Percentiles rank a stretch among this genome's conserved stretches.
phyloP scores from a whole-genome alignment of 352 stramenopile species.

The Globisporangium uncinulatum region DNA sequence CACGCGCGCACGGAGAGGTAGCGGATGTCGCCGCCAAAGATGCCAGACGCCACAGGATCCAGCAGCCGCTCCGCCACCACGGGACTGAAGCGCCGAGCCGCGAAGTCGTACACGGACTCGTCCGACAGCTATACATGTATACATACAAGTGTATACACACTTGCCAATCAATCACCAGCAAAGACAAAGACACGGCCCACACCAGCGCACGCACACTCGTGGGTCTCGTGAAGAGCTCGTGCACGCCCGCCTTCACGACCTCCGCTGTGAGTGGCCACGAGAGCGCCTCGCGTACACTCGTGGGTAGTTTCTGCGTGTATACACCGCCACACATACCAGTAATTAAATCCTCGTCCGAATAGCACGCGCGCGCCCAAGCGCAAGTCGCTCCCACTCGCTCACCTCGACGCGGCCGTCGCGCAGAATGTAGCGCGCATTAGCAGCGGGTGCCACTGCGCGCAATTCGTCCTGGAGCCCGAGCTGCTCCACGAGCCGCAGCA shows the following conservation, averaged over 20 bases:
- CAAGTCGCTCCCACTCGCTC: background rate
- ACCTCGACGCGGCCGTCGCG: slow-evolving; percentile 68
- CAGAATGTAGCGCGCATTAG: slow-evolving; percentile 72
- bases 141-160: background rate
- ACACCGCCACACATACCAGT: background rate
- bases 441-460: slow-evolving; percentile 49
- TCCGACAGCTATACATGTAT: slow-evolving; percentile 29
- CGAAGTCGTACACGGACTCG: slow-evolving; percentile 83
- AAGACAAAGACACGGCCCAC: background rate
- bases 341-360: too few relatives aligned
- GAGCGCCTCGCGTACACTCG: slow-evolving; percentile 46
- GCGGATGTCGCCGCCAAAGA: slow-evolving; percentile 84
- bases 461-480: slow-evolving; percentile 61
- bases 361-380: too few relatives aligned
- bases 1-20: slow-evolving; percentile 76
- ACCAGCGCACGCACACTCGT: slow-evolving; percentile 12
- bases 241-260: slow-evolving; percentile 51
- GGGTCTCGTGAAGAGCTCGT: slow-evolving; percentile 51
- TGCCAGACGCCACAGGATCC: slow-evolving; percentile 78
- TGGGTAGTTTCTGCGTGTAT: slow-evolving; percentile 47
- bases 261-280: slow-evolving; percentile 53
- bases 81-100: slow-evolving; percentile 64
- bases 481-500: slow-evolving; percentile 79
- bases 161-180: background rate
- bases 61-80: slow-evolving; percentile 72